Conservation (phyloP, 2,329 filamentous ascomycete genomes). For the Ophiostoma fasciatum region DNA sequence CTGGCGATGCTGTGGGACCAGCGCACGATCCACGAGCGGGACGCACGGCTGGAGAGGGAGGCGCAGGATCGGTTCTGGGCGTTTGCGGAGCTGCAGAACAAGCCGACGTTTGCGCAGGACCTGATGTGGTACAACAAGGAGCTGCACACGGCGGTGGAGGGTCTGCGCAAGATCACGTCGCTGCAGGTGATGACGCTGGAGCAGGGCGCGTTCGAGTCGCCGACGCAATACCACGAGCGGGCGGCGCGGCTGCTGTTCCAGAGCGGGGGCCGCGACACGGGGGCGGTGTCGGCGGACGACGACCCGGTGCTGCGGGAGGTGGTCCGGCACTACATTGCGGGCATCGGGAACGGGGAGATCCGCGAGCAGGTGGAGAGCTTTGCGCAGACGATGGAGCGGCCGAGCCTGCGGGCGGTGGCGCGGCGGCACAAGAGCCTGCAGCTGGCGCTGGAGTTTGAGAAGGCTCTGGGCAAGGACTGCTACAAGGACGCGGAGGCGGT, state of each 20-base stretch:
- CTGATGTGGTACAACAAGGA: constrained; percentile 37
- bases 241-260: constrained; percentile 24
- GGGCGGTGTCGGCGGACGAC: constrained; percentile 1
- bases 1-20: constrained; percentile 32
- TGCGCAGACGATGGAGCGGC: constrained; percentile 11
- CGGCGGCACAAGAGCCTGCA: constrained; percentile 40
- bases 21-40: constrained; percentile 21
- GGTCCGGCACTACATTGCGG: constrained; percentile 33
- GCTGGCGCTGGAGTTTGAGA: constrained; percentile 40
- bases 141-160: constrained; percentile 28
- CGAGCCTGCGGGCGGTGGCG: constrained; percentile 26
- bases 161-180: constrained; percentile 36
- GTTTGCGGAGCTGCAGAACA: constrained; percentile 32
- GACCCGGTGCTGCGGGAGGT: constrained; percentile 17
- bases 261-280: constrained; percentile 17
- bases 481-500: constrained; percentile 25
- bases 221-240: constrained; percentile 33
- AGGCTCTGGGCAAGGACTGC: constrained; percentile 31
- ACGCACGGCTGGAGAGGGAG: constrained; percentile 21
- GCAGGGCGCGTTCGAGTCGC: constrained; percentile 38
- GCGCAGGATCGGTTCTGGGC: constrained; percentile 22
- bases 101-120: constrained; percentile 26
- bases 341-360: constrained; percentile 32
- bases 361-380: constrained; percentile 27
- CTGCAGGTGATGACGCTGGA: constrained; percentile 38